phyloP scores from a whole-genome alignment of 2,329 filamentous ascomycete genomes.

The Epicoccum sorghinum region DNA sequence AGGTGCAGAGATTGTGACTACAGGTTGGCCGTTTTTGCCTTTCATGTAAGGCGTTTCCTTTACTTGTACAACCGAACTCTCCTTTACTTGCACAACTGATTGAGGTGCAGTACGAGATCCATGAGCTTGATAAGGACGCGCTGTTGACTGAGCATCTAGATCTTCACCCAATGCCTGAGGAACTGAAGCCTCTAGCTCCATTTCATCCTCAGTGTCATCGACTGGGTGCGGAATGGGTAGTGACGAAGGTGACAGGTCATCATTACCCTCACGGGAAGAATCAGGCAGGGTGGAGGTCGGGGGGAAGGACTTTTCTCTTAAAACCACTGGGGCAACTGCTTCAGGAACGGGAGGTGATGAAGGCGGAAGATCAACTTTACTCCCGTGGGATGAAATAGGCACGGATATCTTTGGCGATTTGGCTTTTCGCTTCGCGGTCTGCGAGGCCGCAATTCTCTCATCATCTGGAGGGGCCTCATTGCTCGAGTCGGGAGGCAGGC shows the following conservation, averaged over 20 bases:
- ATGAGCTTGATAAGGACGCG: neutral
- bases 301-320: too few relatives aligned
- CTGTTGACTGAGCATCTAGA: neutral
- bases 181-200: conserved; percentile 37
- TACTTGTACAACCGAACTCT: conserved; percentile 34
- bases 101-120: neutral
- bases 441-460: neutral
- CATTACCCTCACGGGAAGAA: conserved; percentile 21
- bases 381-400: conserved; percentile 20
- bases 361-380: conserved; percentile 9
- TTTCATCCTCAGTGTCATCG: conserved; percentile 32
- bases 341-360: conserved; percentile 26
- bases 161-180: conserved; percentile 40
- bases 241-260: conserved; percentile 22
- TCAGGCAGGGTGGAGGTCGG: neutral
- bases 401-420: neutral
- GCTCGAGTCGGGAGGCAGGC: conserved; percentile 42
- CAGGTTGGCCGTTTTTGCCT: conserved; percentile 16
- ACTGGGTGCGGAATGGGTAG: conserved; percentile 12
- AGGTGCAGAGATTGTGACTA: conserved; percentile 3
- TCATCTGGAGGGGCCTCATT: conserved; percentile 12
- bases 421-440: neutral
- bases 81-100: conserved; percentile 35
- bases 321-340: too few relatives aligned
- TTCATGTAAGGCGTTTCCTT: conserved; percentile 39